Evolutionary conservation across 768 basidiomycete species (phyloP), one percentile per base, ranked within the genome.

Genomic region (Panellus pusillus): DNA sequence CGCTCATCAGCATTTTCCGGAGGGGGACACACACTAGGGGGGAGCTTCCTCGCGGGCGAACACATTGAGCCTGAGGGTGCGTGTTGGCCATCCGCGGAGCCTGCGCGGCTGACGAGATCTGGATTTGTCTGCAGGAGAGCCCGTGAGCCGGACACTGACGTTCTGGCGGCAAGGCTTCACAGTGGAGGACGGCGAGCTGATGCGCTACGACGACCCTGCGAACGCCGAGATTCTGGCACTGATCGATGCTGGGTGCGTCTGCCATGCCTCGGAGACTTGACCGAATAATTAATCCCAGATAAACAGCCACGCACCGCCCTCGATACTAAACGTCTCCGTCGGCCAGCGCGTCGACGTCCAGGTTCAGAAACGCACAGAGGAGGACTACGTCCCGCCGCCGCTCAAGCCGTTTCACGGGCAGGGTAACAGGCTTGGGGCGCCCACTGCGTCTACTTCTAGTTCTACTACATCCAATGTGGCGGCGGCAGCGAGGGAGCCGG

Each of bases 81-180:
- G 8, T 35, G 44, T 55, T n/a, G n/a, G n/a, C n/a, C n/a, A n/a
- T n/a, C n/a, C n/a, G n/a, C n/a, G n/a, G n/a, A 0, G 70, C 68
- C 19, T 35, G 42, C 3, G 14, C n/a, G 14, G 32, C 32, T 35
- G 32, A 35, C 32, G 11, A n/a, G 76, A 78, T 18, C 73, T 72
- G 42, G 79, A 82, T 54, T 69, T 6, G 9, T 9, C 24, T 19
- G 36, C n/a, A 50, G 59, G 50, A 2, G 55, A 53, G 14, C 55
- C 49, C 15, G 55, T 72, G 4, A 76, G 80, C 36, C 77, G 89
- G 5, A 71, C 79, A 40, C 70, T 90, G 20, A 88, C 81, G 0
- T 87, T 91, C 70, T 91, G 88, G 89, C 72, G 79, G 20, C 78
- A 89, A 40, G 88, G 88, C 0, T 90, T 90, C 71, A 83, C 79